Evolutionary conservation across 371 early-diverging fungal genomes (phyloP).

Genomic region (Actinomucor elegans): DNA sequence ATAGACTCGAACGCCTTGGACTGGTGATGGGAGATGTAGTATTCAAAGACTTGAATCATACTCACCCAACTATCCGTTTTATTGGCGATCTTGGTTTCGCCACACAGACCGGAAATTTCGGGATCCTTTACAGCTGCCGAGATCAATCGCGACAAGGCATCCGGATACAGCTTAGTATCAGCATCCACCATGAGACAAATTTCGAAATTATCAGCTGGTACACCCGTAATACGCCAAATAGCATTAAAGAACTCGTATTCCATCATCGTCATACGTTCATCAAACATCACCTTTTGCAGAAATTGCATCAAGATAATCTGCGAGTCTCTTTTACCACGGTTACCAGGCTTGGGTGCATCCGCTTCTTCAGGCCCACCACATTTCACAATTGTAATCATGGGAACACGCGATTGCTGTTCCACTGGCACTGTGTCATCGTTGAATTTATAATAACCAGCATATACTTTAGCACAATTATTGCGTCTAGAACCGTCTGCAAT

Average conservation of each 20-base stretch:
- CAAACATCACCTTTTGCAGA: slow-evolving; percentile 91
- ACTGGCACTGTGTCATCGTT: slow-evolving; percentile 55
- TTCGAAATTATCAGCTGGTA: slow-evolving; percentile 85
- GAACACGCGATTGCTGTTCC: slow-evolving; percentile 61
- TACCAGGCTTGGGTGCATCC: slow-evolving; percentile 77
- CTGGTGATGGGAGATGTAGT: slow-evolving; percentile 94
- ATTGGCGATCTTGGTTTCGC: slow-evolving; percentile 90
- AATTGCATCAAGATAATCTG: slow-evolving; percentile 98
- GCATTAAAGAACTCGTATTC: slow-evolving; percentile 95
- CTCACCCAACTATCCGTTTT: slow-evolving; percentile 84
- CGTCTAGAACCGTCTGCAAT: slow-evolving; percentile 93
- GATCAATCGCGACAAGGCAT: slow-evolving; percentile 74
- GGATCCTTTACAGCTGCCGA: slow-evolving; percentile 70
- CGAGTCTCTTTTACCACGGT: slow-evolving; percentile 98
- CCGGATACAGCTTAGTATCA: slow-evolving; percentile 88
- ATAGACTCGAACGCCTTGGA: slow-evolving; percentile 93
- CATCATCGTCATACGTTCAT: slow-evolving; percentile 93
- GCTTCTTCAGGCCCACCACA: slow-evolving; percentile 84
- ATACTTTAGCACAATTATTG: slow-evolving; percentile 95
- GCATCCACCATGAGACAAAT: slow-evolving; percentile 97
- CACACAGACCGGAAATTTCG: slow-evolving; percentile 80
- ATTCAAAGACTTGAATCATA: slow-evolving; percentile 76
- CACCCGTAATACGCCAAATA: slow-evolving; percentile 81
- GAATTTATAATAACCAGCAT: slow-evolving; percentile 87
- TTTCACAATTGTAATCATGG: slow-evolving; percentile 92